Evolutionary conservation across 1,139 yeast genomes (phyloP), one percentile per base, ranked within the genome.

Genomic region (Yamadazyma siamensis): DNA sequence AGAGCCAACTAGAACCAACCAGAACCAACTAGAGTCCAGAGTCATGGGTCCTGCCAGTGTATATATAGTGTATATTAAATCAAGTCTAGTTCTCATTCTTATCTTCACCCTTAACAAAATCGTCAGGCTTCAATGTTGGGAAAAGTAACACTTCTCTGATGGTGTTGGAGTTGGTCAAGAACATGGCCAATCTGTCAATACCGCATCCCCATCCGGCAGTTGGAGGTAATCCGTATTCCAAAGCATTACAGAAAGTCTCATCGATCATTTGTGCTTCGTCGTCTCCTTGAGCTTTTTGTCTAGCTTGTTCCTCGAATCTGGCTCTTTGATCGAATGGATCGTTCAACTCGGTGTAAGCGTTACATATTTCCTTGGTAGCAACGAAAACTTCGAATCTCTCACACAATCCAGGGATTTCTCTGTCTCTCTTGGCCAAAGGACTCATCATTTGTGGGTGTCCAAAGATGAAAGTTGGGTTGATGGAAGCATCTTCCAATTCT

Each of bases 151-250:
- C 98, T 71, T 91, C 98, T 81, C 96, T 87, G 59, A 91, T 91
- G 46, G 96, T 87, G 71, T 87, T 85, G 39, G 96, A 86, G 65
- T 91, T 80, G 43, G 97, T 91, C 71, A 91, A 77, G 73, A 91
- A 89, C 98, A 91, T 91, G 57, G 96, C 91, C 54, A 91, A 62
- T 74, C 98, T 86, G 67, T 91, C 98, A 50, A 91, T 88, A 77
- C 98, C 98, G 70, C 95, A 84, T 53, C 98, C 98, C 97, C 97
- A 91, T 50, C 98, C 98, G 61, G 94, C 98, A 52, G 98, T 91
- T 53, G 98, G 98, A 40, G 98, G 98, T 54, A 91, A 76, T 63
- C 98, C 98, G 64, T 87, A 91, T 70, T 91, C 98, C 56, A 91
- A 77, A 44, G 98, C 96, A 54, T 89, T 86, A 71, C 95, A 84